Percentiles rank a stretch among this genome's conserved stretches.
These are phyloP conservation scores for Clausena lansium DNA, from an alignment of 345 rosid species.

Conservation along the genomic window DNA sequence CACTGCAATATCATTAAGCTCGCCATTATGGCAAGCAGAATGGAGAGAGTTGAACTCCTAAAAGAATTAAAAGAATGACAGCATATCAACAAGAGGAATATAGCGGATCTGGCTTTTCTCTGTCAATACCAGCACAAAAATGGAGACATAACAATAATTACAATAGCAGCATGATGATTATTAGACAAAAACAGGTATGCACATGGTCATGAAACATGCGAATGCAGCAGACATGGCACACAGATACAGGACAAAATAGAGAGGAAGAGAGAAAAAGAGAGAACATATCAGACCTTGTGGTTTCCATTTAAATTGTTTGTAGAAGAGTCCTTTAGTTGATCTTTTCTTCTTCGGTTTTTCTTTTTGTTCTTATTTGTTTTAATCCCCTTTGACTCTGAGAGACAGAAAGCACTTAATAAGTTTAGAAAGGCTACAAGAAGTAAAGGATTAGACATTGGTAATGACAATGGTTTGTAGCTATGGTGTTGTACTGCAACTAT, in stretches of 20 bases:
- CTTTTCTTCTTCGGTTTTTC: slow-evolving; percentile 58
- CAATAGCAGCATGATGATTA: background rate
- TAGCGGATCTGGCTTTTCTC: background rate
- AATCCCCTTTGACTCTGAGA: slow-evolving; percentile 49
- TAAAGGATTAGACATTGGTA: background rate
- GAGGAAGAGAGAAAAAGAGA: slow-evolving; percentile 3
- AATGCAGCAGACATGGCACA: background rate
- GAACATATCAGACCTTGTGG: slow-evolving; percentile 28
- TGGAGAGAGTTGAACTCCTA: slow-evolving; percentile 34
- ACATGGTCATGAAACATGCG: background rate
- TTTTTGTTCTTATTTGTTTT: slow-evolving; percentile 44
- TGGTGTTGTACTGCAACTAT: background rate
- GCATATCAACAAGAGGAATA: background rate
- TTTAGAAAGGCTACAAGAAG: background rate
- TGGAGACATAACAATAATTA: background rate
- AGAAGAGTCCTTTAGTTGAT: slow-evolving; percentile 41
- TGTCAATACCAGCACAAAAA: slow-evolving; percentile 4
- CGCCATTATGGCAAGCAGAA: slow-evolving; percentile 27
- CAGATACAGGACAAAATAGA: background rate
- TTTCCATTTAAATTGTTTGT: slow-evolving; percentile 27
- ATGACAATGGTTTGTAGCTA: background rate
- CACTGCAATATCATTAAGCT: slow-evolving; percentile 13
- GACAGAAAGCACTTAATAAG: slow-evolving; percentile 7
- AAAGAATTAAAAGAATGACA: slow-evolving; percentile 8
- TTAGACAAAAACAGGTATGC: background rate